phyloP scores from a whole-genome alignment of 2,329 filamentous ascomycete species.

The Dothideomycetes sp. region DNA sequence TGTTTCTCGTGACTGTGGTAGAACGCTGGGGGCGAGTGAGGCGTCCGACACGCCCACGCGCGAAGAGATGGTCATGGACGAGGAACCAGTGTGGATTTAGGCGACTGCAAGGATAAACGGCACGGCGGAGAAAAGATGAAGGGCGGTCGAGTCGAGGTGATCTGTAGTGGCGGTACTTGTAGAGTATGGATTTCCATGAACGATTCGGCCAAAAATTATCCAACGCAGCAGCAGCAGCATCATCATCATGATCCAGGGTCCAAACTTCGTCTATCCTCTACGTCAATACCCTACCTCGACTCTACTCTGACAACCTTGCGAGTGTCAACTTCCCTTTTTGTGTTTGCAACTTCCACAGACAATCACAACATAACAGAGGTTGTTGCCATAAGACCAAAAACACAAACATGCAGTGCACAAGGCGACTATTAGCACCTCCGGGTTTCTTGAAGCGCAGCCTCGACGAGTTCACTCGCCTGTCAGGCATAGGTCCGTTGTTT shows the following conservation, averaged over 20 bases:
- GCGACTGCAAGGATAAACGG: too few species aligned
- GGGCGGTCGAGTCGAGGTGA: neutral
- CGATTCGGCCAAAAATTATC: neutral
- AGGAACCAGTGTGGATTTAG: neutral
- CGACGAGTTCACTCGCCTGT: constrained; percentile 49
- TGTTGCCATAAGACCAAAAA: too few species aligned
- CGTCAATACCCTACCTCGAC: neutral
- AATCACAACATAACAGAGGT: neutral
- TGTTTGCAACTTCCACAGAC: neutral
- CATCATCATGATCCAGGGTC: constrained; percentile 12
- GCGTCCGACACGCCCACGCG: constrained; percentile 9
- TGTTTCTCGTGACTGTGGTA: constrained; percentile 50
- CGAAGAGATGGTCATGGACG: constrained; percentile 15
- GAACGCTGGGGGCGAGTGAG: constrained; percentile 9
- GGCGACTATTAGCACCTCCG: constrained; percentile 27
- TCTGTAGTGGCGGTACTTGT: neutral
- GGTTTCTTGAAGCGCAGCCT: constrained; percentile 51
- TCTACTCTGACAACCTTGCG: too few species aligned
- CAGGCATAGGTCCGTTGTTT: constrained; percentile 41
- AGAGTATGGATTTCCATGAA: neutral
- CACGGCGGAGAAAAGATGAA: neutral
- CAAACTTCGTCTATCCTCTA: neutral
- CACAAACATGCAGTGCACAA: constrained; percentile 29
- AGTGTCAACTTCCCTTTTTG: neutral
- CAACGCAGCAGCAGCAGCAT: neutral